Evolutionary conservation across 345 rosid species (phyloP).

Genomic region (Citrus mangshanensis): DNA sequence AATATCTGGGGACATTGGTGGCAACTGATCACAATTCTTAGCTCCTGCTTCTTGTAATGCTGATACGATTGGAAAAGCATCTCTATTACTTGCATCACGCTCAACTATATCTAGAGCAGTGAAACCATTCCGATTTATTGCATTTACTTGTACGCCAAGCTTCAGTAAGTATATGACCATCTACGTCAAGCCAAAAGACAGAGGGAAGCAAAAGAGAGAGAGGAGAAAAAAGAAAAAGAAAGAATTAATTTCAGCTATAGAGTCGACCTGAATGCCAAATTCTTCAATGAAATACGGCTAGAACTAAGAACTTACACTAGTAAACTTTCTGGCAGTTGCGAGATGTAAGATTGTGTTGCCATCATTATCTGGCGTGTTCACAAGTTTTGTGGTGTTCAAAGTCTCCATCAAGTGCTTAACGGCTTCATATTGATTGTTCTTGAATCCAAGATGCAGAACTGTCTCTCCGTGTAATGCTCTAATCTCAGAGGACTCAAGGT

Average conservation of each 20-base stretch:
- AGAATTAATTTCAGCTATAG: neutral
- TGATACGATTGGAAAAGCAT: constrained; percentile 31
- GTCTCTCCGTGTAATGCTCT: constrained; percentile 41
- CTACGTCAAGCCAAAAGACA: constrained; percentile 14
- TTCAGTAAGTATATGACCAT: constrained; percentile 35
- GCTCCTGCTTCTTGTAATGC: constrained; percentile 39
- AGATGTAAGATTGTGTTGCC: constrained; percentile 56
- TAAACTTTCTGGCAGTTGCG: constrained; percentile 44
- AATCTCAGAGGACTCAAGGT: constrained; percentile 29
- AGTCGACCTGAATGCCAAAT: neutral
- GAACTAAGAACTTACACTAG: constrained; percentile 23
- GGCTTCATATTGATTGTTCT: constrained; percentile 41
- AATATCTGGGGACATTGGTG: constrained; percentile 24
- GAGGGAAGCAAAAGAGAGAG: neutral
- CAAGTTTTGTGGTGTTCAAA: constrained; percentile 24
- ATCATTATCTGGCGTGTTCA: constrained; percentile 32
- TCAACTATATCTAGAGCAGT: constrained; percentile 44
- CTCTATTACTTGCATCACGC: constrained; percentile 35
- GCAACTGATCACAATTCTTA: constrained; percentile 39
- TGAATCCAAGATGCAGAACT: constrained; percentile 45
- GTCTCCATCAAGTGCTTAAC: constrained; percentile 37
- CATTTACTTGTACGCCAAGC: constrained; percentile 37
- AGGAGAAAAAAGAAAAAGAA: too few relatives aligned
- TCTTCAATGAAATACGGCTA: neutral
- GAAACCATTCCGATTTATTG: constrained; percentile 35